These are phyloP conservation scores for Rosa rugosa DNA, from an alignment of 306 rosid species.

Conservation along the genomic window DNA sequence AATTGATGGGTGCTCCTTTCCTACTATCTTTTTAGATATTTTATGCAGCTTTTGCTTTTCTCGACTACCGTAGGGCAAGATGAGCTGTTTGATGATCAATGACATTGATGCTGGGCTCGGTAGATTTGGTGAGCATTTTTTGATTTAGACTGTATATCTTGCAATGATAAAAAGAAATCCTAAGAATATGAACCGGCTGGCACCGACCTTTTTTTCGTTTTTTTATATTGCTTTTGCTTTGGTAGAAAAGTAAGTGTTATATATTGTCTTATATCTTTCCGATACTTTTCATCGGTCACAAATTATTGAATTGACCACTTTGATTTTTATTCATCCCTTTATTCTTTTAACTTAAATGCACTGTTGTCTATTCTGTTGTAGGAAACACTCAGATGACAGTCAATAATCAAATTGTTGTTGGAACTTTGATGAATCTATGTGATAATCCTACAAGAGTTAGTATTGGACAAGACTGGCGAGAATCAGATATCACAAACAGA, in stretches of 20 bases:
- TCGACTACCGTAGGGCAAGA: constrained; percentile 64
- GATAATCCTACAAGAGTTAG: constrained; percentile 96
- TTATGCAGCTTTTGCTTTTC: constrained; percentile 18
- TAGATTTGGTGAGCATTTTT: constrained; percentile 74
- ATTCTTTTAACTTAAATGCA: not conserved
- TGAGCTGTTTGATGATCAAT: constrained; percentile 98
- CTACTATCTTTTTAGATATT: not conserved
- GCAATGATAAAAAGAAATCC: no score
- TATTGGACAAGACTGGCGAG: constrained; percentile 92
- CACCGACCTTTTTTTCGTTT: not conserved
- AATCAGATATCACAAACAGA: constrained; percentile 70
- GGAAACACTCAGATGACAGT: constrained; percentile 96
- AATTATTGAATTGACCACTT: constrained; percentile 7
- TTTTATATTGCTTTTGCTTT: not conserved
- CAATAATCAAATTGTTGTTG: constrained; percentile 96
- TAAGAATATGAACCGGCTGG: not conserved
- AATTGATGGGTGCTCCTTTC: not conserved
- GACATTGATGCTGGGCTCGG: constrained; percentile 98
- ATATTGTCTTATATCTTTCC: not conserved
- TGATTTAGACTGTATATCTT: constrained; percentile 7
- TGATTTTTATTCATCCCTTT: not conserved
- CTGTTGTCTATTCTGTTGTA: constrained; percentile 32
- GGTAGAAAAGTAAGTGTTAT: not conserved
- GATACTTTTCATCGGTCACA: constrained; percentile 6
- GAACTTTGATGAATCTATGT: constrained; percentile 91